phyloP scores from a whole-genome alignment of 2,329 filamentous ascomycete genomes.

The Talaromyces piceae region DNA sequence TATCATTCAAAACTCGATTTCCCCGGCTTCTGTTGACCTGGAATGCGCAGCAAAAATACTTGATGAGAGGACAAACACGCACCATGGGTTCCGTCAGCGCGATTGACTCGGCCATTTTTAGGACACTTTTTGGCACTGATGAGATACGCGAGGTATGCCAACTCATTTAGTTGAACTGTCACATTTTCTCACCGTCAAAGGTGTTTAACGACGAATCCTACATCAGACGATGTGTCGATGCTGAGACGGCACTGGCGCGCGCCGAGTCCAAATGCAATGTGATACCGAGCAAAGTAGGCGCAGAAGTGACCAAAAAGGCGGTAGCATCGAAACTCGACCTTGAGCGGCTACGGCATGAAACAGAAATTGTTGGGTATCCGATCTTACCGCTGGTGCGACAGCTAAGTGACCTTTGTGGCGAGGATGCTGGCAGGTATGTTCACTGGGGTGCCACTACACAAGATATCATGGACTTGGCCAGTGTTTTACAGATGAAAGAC shows the following conservation, averaged over 20 bases:
- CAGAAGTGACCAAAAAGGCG: conserved; percentile 30
- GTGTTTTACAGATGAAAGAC: conserved; percentile 46
- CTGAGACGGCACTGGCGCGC: conserved; percentile 46
- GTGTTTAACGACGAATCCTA: conserved; percentile 46
- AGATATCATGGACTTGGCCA: conserved; percentile 52
- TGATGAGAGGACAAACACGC: neutral
- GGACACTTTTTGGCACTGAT: conserved; percentile 46
- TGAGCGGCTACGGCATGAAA: conserved; percentile 37
- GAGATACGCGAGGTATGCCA: conserved; percentile 35
- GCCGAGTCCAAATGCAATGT: conserved; percentile 44
- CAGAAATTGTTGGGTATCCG: conserved; percentile 50
- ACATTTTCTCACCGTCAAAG: conserved; percentile 13
- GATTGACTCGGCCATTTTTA: conserved; percentile 46
- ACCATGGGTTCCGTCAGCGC: conserved; percentile 35
- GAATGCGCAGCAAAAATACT: neutral
- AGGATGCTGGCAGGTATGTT: conserved; percentile 40
- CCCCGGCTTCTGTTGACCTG: neutral
- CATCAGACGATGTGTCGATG: conserved; percentile 43
- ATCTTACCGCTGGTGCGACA: conserved; percentile 47
- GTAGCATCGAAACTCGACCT: conserved; percentile 32
- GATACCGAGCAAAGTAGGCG: conserved; percentile 36
- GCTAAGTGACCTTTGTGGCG: conserved; percentile 30
- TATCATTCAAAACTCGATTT: neutral
- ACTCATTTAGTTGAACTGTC: neutral
- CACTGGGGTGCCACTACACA: conserved; percentile 55